Evolutionary conservation across 345 rosid species (phyloP).

Genomic region (Hibiscus tridactylites): DNA sequence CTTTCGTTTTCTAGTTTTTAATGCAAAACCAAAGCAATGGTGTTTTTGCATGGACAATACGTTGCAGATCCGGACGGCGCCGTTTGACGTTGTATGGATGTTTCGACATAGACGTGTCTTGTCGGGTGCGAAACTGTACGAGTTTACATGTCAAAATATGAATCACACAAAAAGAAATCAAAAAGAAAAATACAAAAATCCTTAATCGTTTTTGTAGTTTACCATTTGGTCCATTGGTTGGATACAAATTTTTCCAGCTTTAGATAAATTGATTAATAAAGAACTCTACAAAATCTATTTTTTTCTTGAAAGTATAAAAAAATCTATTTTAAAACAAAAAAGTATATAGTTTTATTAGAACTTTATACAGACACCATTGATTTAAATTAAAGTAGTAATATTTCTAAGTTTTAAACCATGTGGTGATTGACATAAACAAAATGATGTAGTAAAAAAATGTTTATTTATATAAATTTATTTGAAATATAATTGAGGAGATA

Average conservation of each 20-base stretch:
- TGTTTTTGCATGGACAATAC: constrained; percentile 22
- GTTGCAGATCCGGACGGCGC: constrained; percentile 31
- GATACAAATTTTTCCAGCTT: not conserved
- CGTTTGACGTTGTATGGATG: constrained; percentile 28
- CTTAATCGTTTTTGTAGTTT: not conserved
- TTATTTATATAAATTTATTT: too few relatives aligned
- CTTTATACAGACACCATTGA: too few relatives aligned
- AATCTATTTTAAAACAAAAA: too few relatives aligned
- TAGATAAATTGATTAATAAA: too few relatives aligned
- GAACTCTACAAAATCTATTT: too few relatives aligned
- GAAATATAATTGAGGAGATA: too few relatives aligned
- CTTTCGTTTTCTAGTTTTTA: constrained; percentile 18
- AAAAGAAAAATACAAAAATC: not conserved
- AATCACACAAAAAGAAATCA: constrained; percentile 10
- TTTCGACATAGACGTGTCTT: constrained; percentile 10
- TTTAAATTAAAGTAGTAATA: too few relatives aligned
- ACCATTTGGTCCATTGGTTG: not conserved
- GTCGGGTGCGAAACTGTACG: not conserved
- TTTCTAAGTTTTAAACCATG: too few relatives aligned
- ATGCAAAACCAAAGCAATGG: constrained; percentile 6
- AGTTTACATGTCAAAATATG: constrained; percentile 8
- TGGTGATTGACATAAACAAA: too few relatives aligned
- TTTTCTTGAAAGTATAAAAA: too few relatives aligned
- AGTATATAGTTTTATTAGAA: too few relatives aligned
- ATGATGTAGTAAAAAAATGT: too few relatives aligned